phyloP scores from a whole-genome alignment of 495 filamentous ascomycete species.

The Copromyces sp. region DNA sequence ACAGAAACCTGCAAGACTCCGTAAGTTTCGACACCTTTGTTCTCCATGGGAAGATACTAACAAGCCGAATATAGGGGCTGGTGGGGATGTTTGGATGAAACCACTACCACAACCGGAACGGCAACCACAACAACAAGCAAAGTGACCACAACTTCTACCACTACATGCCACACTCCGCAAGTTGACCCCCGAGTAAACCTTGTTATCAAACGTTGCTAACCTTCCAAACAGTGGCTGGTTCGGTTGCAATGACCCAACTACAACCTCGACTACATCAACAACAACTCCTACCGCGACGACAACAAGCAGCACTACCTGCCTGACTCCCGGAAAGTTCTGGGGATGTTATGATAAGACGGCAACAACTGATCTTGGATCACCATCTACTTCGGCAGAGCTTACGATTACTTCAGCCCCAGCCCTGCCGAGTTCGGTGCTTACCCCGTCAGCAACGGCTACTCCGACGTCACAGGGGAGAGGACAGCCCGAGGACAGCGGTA shows the following conservation, averaged over 20 bases:
- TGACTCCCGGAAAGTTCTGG: slow-evolving; percentile 46
- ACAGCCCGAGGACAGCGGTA: not conserved
- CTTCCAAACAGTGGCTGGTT: slow-evolving; percentile 52
- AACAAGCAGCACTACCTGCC: slow-evolving; percentile 34
- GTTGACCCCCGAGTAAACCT: not conserved
- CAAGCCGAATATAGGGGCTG: slow-evolving; percentile 39
- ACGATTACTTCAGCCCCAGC: slow-evolving; percentile 19
- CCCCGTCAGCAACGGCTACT: slow-evolving; percentile 11
- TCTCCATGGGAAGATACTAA: slow-evolving; percentile 1
- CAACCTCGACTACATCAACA: slow-evolving; percentile 27
- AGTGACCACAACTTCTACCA: slow-evolving; percentile 38
- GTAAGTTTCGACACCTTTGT: slow-evolving; percentile 4
- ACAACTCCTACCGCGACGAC: slow-evolving; percentile 15
- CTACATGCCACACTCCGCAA: slow-evolving; percentile 48
- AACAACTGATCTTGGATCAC: slow-evolving; percentile 14
- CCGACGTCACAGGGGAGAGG: not conserved
- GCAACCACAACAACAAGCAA: slow-evolving; percentile 35
- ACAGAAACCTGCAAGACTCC: slow-evolving; percentile 85
- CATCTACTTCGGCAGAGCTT: slow-evolving; percentile 19
- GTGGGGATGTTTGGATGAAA: slow-evolving; percentile 64
- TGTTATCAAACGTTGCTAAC: slow-evolving; percentile 50
- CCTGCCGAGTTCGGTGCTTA: slow-evolving; percentile 15
- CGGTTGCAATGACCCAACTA: slow-evolving; percentile 45
- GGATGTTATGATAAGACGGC: slow-evolving; percentile 43
- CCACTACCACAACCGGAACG: slow-evolving; percentile 38